These are phyloP conservation scores for Capsella rubella DNA, from an alignment of 441 rosid genomes.

Conservation along the genomic window DNA sequence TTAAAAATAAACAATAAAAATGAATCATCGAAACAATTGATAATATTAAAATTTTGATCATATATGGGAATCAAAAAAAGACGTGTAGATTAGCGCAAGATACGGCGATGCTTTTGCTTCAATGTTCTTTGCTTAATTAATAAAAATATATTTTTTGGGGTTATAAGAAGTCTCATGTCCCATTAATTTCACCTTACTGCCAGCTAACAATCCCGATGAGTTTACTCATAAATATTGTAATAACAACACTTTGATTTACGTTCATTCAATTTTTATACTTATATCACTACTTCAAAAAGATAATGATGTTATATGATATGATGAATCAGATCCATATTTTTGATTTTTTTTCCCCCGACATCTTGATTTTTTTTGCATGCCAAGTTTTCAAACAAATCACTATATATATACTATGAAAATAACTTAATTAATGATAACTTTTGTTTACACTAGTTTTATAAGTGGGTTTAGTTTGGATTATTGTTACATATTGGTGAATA, in stretches of 20 bases:
- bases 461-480: neutral
- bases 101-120: constrained; percentile 48
- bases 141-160: constrained; percentile 23
- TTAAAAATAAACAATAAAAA: neutral
- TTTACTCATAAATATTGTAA: constrained; percentile 41
- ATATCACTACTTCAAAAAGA: constrained; percentile 20
- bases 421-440: neutral
- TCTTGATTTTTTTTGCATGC: constrained; percentile 12
- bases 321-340: constrained; percentile 16
- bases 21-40: constrained; percentile 38
- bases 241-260: constrained; percentile 16
- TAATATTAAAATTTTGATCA: constrained; percentile 9
- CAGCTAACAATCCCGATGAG: constrained; percentile 52
- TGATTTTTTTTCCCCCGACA: constrained; percentile 2
- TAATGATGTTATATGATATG: constrained; percentile 36
- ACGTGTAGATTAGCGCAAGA: constrained; percentile 50
- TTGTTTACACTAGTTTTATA: neutral
- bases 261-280: constrained; percentile 26
- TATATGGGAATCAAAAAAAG: constrained; percentile 46
- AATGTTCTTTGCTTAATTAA: constrained; percentile 19
- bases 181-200: constrained; percentile 48
- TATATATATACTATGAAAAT: neutral
- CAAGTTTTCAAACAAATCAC: neutral
- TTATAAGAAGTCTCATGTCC: constrained; percentile 45
- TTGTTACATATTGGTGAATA: neutral